These are phyloP conservation scores for Myxozyma geophila DNA, from an alignment of 805 yeast species.

Conservation along the genomic window DNA sequence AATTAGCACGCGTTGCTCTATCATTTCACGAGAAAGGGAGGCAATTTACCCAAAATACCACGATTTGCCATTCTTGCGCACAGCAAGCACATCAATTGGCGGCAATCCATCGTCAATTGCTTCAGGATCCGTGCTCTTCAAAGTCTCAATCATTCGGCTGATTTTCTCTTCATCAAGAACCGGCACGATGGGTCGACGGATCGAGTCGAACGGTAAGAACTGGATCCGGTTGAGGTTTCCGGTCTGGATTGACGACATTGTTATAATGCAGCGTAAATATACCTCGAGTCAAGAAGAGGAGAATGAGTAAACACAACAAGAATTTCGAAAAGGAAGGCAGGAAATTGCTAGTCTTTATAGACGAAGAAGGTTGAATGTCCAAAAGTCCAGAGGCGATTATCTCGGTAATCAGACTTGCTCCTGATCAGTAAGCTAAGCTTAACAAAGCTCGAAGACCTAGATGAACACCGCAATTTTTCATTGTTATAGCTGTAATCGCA, in stretches of 20 bases:
- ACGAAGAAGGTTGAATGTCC: not conserved
- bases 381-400: too few relatives aligned
- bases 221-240: slow-evolving; percentile 56
- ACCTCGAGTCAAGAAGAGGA: too few relatives aligned
- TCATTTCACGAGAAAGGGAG: slow-evolving; percentile 61
- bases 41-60: slow-evolving; percentile 49
- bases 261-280: not conserved
- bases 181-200: slow-evolving; percentile 83
- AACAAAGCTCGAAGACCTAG: too few relatives aligned
- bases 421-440: too few relatives aligned
- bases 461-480: too few relatives aligned
- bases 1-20: slow-evolving; percentile 60
- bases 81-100: slow-evolving; percentile 76
- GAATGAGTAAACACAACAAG: too few relatives aligned
- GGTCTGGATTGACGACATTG: slow-evolving; percentile 63
- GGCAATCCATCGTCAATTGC: slow-evolving; percentile 50
- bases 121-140: slow-evolving; percentile 50
- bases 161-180: slow-evolving; percentile 76
- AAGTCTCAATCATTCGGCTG: slow-evolving; percentile 64
- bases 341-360: not conserved
- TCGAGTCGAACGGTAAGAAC: slow-evolving; percentile 67
- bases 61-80: slow-evolving; percentile 63
- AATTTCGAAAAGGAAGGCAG: too few relatives aligned
- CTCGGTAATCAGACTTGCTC: too few relatives aligned
- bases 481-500: too few relatives aligned